Evolutionary conservation across 176 grass and related monocot genomes (phyloP), one percentile per base, ranked within the genome.

Genomic region (Thinopyrum elongatum): DNA sequence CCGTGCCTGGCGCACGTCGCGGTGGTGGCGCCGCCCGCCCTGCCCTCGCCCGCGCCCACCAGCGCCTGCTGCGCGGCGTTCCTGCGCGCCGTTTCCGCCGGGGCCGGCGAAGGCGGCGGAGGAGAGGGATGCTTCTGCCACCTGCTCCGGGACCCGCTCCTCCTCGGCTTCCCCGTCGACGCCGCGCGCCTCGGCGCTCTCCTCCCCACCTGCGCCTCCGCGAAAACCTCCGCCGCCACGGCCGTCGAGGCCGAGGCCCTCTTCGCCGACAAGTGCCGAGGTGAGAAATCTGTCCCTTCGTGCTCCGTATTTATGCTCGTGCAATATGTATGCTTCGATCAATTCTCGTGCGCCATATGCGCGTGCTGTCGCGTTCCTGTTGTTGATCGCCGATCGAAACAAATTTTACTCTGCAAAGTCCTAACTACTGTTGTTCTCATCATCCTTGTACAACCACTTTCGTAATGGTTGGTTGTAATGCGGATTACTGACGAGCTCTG

Each of bases 81-180:
- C 87, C 80, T 86, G 46, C 83, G 83, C 16, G 65, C 69, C 67
- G 34, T 92, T 8, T 21, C 83, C 49, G 8, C 69, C 12, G 70
- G 33, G 42, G 84, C 49, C 79, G 79, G 47, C 51, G 74, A 74
- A 8, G 70, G 16, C n/a, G 84, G 76, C 14, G 79, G 63, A 39
- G 87, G 80, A 13, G 79, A 72, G 7, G 62, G 80, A 7, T 93
- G 91, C 80, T 25, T 93, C 76, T 93, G 91, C 49, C 59, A 90
- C 63, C 84, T 93, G 34, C 22, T 93, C 39, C 84, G 69, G 9
- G 69, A 90, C 80, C 91, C 87, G n/a, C 81, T 85, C 73, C 83
- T 92, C 35, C 73, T 93, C 6, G 91, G 91, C 27, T 90, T 93
- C 72, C 91, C 87, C 3, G 53, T 92, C 25, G 74, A 92, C 74